Conservation (phyloP, 208 protist genomes). For the Trypanosoma theileri region DNA sequence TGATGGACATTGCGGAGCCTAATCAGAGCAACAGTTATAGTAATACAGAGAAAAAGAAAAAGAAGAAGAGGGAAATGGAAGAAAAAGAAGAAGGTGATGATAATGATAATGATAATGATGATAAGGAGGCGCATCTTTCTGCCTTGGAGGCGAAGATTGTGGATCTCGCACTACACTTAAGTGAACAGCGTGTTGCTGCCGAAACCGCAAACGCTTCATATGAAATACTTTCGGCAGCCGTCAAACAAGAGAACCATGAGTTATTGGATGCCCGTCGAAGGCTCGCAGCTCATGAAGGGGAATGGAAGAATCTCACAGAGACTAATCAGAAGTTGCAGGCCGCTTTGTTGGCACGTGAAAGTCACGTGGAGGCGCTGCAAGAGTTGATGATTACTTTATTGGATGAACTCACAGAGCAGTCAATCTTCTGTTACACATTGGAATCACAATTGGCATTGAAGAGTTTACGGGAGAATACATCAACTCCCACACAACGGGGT, state of each 20-base stretch:
- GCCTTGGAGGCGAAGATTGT: constrained; percentile 58
- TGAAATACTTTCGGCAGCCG: constrained; percentile 15
- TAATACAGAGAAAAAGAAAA: neutral
- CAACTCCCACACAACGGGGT: neutral
- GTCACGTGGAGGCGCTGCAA: constrained; percentile 33
- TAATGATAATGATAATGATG: neutral
- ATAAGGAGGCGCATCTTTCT: constrained; percentile 3
- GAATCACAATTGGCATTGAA: constrained; percentile 26
- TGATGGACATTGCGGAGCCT: neutral
- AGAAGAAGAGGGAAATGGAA: too few species aligned
- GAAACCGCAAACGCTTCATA: constrained; percentile 22
- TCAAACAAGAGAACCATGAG: constrained; percentile 29
- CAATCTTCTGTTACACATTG: constrained; percentile 24
- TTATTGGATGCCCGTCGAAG: constrained; percentile 25
- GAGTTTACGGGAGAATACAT: neutral
- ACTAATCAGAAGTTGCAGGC: constrained; percentile 30
- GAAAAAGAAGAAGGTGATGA: neutral
- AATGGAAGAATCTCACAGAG: constrained; percentile 23
- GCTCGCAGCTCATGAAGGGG: constrained; percentile 4
- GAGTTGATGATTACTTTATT: constrained; percentile 24
- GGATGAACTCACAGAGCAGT: constrained; percentile 32
- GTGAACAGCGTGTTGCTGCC: constrained; percentile 29
- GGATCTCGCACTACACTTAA: constrained; percentile 56
- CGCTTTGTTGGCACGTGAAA: constrained; percentile 24
- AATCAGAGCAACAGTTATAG: neutral